Base-by-base conservation (phyloP, 78 protist species). In the Thecamonas trahens region DNA sequence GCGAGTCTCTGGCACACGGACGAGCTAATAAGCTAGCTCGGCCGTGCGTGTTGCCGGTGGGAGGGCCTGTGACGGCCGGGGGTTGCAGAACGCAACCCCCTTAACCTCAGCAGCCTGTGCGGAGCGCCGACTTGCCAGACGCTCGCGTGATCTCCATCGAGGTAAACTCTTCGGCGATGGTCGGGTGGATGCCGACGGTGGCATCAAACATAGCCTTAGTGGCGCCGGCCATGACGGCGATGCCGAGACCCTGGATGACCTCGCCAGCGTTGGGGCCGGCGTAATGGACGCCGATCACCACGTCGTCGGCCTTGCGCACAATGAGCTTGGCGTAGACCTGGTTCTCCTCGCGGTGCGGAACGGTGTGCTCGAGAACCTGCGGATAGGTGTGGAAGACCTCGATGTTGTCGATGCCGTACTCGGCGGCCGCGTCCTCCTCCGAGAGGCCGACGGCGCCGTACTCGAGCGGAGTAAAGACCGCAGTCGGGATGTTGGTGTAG, bases 101-200 rank as follows among this genome's bases (percentile, higher is more conserved):
- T 57, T 57, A 57, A 57, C 62, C 62, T 57, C 62, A 57, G 62
- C 62, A 57, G 42, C 62, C 62, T 4, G 38, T 35, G 15, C 44
- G 44, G 17, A 4, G 11, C 44, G 62, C 44, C 2, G 6, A 9
- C 62, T 54, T 11, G 32, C 94, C 94, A 3, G 83, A 70, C 17
- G 71, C 17, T 61, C 60, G 59, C 47, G 94, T 87, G 61, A 82
- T 17, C 20, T 13, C 17, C 58, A 91, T 54, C 2, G 77, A 44
- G 26, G 89, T 84, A 61, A 90, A 85, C 54, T 67, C 73, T 81
- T 93, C 97, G 0, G 87, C 90, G 18, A 1, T 11, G 8, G 96
- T 86, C 15, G 98, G 98, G 47, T 95, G 98, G 69, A 95, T 91
- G 47, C 98, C 98, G 47, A 94, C 89, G n/a, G 80, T 59, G 29